Base-by-base conservation (phyloP, 352 stramenopile species). In the Phytophthora pseudosyringae region DNA sequence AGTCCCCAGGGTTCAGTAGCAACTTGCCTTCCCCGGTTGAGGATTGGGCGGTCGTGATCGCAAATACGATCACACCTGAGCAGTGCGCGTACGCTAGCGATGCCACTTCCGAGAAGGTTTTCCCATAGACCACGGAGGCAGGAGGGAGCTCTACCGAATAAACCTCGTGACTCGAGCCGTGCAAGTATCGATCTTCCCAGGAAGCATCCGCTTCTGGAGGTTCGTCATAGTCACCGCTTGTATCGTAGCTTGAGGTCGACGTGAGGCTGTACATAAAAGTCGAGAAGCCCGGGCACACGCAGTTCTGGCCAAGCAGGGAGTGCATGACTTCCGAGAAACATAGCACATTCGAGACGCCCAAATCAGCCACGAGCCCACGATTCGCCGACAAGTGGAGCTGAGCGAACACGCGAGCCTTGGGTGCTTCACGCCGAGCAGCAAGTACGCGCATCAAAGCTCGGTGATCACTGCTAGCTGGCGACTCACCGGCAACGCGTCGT, bases 181-280 rank as follows among this genome's bases (percentile, higher is more conserved):
- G 70, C 33, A 91, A 54, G 54, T 94, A 94, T 2, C 85, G 80
- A 25, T 81, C 76, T 66, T 93, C 71, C 86, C 86, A 93, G 7
- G 67, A 78, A 1, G 72, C 78, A 57, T 75, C 62, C 3, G 62
- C 67, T 45, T 58, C 62, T 13, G 55, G 55, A 31, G 61, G 55
- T 46, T 75, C 67, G 26, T 75, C 67, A 28, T 67, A 64, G 25
- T 66, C 58, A 11, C 62, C 59, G 39, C 64, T 74, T 3, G 65
- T 46, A 48, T 61, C 67, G 41, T 71, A 89, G 41, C 83, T 92
- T 13, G 86, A 92, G 4, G 84, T 91, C 3, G 81, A 86, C 9
- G 86, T 95, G 46, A 95, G 66, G 44, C 89, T 92, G 71, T 95
- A 95, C 28, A 93, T 91, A 59, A 94, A 85, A 2, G 86, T 94